Conservation (phyloP, 1,139 yeast species). For the Nadsonia commutata region DNA sequence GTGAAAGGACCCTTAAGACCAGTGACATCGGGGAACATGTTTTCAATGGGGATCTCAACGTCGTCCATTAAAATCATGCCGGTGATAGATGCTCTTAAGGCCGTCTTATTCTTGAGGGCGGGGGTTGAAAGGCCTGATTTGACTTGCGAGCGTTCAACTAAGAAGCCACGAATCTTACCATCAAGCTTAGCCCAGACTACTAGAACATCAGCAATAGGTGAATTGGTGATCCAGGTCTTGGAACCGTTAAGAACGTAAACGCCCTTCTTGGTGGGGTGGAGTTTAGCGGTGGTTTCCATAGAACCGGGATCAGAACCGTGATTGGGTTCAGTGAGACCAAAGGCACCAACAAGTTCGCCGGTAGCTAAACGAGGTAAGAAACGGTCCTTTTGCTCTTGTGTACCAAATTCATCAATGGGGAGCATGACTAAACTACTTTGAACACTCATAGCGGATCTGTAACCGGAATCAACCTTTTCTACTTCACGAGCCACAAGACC, state of each 20-base stretch:
- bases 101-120: conserved; percentile 25
- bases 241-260: conserved; percentile 29
- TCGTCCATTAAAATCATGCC: conserved; percentile 32
- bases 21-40: conserved; percentile 25
- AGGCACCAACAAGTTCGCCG: conserved; percentile 31
- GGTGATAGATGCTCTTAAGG: conserved; percentile 30
- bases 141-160: conserved; percentile 25
- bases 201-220: conserved; percentile 30
- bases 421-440: conserved; percentile 33
- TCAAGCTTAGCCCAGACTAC: conserved; percentile 32
- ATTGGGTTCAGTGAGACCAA: conserved; percentile 32
- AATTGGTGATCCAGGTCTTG: conserved; percentile 32
- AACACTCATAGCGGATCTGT: conserved; percentile 31
- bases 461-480: conserved; percentile 31
- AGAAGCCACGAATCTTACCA: conserved; percentile 29
- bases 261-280: conserved; percentile 29
- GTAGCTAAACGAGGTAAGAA: conserved; percentile 27
- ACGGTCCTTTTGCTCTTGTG: conserved; percentile 28
- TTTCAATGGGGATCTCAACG: conserved; percentile 30
- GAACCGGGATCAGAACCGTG: conserved; percentile 33
- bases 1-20: conserved; percentile 33
- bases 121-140: conserved; percentile 26
- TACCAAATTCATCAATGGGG: conserved; percentile 28
- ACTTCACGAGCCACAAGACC: conserved; percentile 32
- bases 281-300: conserved; percentile 29